Evolutionary conservation across 2,329 filamentous ascomycete species (phyloP), one percentile per base, ranked within the genome.

Genomic region (Cercospora berteroae): DNA sequence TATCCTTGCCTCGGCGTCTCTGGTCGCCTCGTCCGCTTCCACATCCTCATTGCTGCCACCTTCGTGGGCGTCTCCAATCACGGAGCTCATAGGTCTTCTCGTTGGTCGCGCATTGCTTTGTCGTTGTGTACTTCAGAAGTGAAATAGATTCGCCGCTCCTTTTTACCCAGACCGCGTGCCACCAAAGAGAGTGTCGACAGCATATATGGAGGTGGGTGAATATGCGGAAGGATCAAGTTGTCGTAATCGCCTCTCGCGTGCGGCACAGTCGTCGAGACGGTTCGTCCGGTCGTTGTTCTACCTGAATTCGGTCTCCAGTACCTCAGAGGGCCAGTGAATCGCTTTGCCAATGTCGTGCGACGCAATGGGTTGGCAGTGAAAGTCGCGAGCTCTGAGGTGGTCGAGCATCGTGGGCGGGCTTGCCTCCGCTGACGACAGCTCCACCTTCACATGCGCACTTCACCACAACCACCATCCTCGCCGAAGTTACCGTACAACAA

Each of bases 81-180:
- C 86, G 83, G 86, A 88, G 87, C 87, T 90, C 89, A 91, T 91
- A 83, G 83, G 85, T 84, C 79, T 80, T 77, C 78, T 77, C 56
- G 55, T 76, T 75, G 77, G 79, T 80, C 80, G 78, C 79, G 81
- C 85, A 87, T 87, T 77, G 81, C 85, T 85, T 80, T 77, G 56
- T 36, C 27, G 36, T 23, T 62, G 25, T 50, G 33, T 50, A 7
- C 7, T 23, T 16, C 16, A 13, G 57, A 13, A 12, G 13, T 59
- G 25, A 20, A 9, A 13, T 9, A 16, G 12, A 36, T 16, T 39
- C 31, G 12, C 29, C 23, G 12, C 27, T 59, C 31, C n/a, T 23
- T 25, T 50, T 10, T 39, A 10, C 8, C 27, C 20, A 50, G 10
- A 29, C 42, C 25, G 10, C 36, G 12, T 61, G 59, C 42, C 5